phyloP scores from a whole-genome alignment of 768 basidiomycete species.

The Hypsizygus marmoreus region DNA sequence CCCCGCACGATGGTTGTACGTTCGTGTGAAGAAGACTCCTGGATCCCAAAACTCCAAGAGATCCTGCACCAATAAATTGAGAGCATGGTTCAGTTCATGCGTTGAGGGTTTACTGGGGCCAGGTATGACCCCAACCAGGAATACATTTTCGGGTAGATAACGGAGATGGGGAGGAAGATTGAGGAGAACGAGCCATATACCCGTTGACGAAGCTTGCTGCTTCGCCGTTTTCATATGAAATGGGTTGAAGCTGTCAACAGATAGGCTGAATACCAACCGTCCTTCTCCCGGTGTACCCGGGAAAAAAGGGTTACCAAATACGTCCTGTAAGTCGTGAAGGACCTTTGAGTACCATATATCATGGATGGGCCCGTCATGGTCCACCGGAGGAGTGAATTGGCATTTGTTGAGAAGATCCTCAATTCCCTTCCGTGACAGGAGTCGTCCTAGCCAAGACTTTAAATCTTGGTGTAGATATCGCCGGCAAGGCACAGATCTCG shows the following conservation, averaged over 20 bases:
- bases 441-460: slow-evolving; percentile 25
- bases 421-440: slow-evolving; percentile 26
- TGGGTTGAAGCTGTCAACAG: slow-evolving; percentile 30
- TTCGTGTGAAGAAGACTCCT: slow-evolving; percentile 28
- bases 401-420: slow-evolving; percentile 23
- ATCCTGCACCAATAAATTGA: slow-evolving; percentile 36
- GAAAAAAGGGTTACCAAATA: slow-evolving; percentile 22
- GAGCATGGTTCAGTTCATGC: slow-evolving; percentile 34
- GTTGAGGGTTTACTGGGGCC: slow-evolving; percentile 36
- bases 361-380: not conserved
- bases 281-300: slow-evolving; percentile 17
- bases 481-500: slow-evolving; percentile 5
- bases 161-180: slow-evolving; percentile 28
- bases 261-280: slow-evolving; percentile 23
- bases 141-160: slow-evolving; percentile 35
- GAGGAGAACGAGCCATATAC: slow-evolving; percentile 29
- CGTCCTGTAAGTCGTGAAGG: slow-evolving; percentile 19
- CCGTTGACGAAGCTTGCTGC: slow-evolving; percentile 21
- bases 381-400: not conserved
- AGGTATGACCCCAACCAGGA: slow-evolving; percentile 35
- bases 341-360: slow-evolving; percentile 24
- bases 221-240: slow-evolving; percentile 26
- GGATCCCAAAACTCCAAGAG: slow-evolving; percentile 30
- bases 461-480: slow-evolving; percentile 24
- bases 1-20: slow-evolving; percentile 14